A percentile compares a stretch with the other conserved stretches of the same genome.
Evolutionary conservation across 2,329 filamentous ascomycete species (phyloP).

Genomic region (Cadophora gregata): DNA sequence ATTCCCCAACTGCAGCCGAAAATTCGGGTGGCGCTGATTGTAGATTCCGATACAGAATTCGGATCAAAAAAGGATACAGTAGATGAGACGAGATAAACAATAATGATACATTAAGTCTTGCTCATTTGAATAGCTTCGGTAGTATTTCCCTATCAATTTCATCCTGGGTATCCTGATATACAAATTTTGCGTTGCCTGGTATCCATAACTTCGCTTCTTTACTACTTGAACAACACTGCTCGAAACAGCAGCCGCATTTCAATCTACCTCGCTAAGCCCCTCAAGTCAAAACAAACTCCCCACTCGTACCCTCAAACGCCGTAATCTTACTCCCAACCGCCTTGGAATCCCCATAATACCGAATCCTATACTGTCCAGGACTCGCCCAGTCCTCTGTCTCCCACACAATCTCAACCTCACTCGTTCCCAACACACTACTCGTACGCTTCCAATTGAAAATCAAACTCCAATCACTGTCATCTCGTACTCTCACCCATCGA

Average conservation of each 20-base stretch:
- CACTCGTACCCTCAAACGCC: conserved; percentile 72
- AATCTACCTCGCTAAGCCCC: background rate
- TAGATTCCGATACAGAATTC: background rate
- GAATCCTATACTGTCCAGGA: conserved; percentile 75
- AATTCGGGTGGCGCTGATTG: background rate
- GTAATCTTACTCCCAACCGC: conserved; percentile 63
- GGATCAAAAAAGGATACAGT: conserved; percentile 5
- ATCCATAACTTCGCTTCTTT: background rate
- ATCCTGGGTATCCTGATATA: conserved; percentile 6
- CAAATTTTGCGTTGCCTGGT: background rate
- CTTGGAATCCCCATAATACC: conserved; percentile 87
- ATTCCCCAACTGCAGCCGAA: conserved; percentile 9
- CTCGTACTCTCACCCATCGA: conserved; percentile 69
- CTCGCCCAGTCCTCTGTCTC: conserved; percentile 68
- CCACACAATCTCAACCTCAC: conserved; percentile 82
- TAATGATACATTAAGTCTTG: conserved; percentile 9
- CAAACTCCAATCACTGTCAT: conserved; percentile 84
- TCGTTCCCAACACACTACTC: conserved; percentile 72
- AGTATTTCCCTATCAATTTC: background rate
- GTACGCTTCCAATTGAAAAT: conserved; percentile 81
- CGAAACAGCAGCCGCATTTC: no score
- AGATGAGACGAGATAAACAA: conserved; percentile 11
- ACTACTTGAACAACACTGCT: background rate
- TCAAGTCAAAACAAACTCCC: conserved; percentile 51
- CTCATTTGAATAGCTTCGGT: background rate